Conservation (phyloP, 2,329 filamentous ascomycete genomes). For the Hymenoscyphus albidus region DNA sequence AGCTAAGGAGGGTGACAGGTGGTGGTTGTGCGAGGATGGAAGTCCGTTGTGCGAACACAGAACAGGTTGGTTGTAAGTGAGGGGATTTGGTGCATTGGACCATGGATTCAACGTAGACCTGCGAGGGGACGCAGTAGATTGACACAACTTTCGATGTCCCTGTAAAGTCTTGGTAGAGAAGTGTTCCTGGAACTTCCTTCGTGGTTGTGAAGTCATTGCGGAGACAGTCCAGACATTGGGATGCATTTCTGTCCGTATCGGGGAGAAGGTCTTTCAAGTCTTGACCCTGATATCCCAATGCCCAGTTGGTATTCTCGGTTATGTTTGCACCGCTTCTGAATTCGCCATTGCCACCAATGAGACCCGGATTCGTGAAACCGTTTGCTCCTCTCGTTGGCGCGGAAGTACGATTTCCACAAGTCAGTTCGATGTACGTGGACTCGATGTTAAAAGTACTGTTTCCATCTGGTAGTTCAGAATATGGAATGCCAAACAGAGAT, state of each 20-base stretch:
- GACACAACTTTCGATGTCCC: conserved; percentile 23
- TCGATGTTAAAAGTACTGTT: conserved; percentile 23
- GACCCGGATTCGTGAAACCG: conserved; percentile 20
- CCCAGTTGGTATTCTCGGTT: conserved; percentile 18
- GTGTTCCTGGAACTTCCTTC: conserved; percentile 16
- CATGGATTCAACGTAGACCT: conserved; percentile 24
- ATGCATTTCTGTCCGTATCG: conserved; percentile 6
- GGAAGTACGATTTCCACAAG: conserved; percentile 20
- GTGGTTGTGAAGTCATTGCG: conserved; percentile 10
- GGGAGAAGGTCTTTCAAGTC: conserved; percentile 17
- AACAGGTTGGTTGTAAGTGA: conserved; percentile 11
- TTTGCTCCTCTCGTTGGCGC: conserved; percentile 10
- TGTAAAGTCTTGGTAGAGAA: conserved; percentile 27
- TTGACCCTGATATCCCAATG: conserved; percentile 24
- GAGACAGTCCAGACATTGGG: conserved; percentile 21
- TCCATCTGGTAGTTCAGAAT: conserved; percentile 12
- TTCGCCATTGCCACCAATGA: conserved; percentile 21
- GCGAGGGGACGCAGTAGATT: conserved; percentile 24
- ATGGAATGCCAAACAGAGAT: conserved; percentile 25
- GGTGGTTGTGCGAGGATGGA: conserved; percentile 19
- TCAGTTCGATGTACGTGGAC: conserved; percentile 23
- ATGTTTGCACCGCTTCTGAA: conserved; percentile 20
- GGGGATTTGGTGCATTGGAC: conserved; percentile 17
- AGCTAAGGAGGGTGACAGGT: conserved; percentile 18
- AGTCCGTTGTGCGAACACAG: conserved; percentile 19